phyloP scores from a whole-genome alignment of 2,329 filamentous ascomycete genomes.

The Byssochlamys sp. region DNA sequence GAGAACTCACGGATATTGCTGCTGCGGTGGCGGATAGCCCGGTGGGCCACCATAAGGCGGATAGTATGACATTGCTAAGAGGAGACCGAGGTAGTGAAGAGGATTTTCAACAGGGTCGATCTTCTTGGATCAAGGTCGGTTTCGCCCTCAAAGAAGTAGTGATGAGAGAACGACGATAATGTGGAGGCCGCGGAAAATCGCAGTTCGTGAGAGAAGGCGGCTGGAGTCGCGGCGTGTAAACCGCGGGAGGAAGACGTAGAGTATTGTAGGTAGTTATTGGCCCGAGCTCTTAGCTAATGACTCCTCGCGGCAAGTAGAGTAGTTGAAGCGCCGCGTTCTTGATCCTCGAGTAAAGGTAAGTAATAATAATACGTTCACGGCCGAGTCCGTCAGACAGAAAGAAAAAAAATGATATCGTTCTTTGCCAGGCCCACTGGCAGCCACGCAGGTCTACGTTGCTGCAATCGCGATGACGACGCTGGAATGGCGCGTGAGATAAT shows the following conservation, averaged over 20 bases:
- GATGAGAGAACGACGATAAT: neutral
- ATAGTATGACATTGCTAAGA: constrained; percentile 52
- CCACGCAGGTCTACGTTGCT: neutral
- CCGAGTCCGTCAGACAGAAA: neutral
- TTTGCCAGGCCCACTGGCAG: neutral
- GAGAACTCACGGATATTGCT: constrained; percentile 30
- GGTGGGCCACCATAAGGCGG: constrained; percentile 49
- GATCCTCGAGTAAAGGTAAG: neutral
- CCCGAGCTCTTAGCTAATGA: neutral
- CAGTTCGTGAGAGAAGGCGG: neutral
- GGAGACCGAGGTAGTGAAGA: neutral
- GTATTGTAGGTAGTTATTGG: neutral
- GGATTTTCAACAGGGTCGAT: neutral
- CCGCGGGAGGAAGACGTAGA: neutral
- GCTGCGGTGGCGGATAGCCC: constrained; percentile 45
- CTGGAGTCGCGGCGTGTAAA: neutral
- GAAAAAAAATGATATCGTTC: neutral
- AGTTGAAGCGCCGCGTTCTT: neutral
- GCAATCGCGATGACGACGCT: neutral
- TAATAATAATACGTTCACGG: neutral
- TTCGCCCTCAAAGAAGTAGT: neutral
- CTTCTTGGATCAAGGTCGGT: neutral
- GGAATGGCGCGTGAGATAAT: neutral
- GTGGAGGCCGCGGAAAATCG: constrained; percentile 15
- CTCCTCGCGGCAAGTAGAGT: neutral